Percentiles rank a stretch among this genome's conserved stretches.
Evolutionary conservation across 1,139 yeast species (phyloP).

Genomic region (Diutina mesorugosa): DNA sequence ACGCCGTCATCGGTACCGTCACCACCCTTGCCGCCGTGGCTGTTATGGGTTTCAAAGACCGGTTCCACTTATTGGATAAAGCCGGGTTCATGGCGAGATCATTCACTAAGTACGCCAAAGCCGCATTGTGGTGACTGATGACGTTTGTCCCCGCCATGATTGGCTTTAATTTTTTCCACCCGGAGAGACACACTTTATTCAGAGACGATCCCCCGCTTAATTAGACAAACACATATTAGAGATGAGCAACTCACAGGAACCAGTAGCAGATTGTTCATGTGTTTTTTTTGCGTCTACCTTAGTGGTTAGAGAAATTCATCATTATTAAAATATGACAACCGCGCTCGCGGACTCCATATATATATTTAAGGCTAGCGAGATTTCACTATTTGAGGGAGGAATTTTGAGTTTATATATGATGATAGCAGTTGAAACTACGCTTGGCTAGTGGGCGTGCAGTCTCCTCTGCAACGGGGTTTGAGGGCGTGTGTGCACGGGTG

Average conservation of each 20-base stretch:
- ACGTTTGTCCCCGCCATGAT: neutral
- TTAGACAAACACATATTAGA: too few species aligned
- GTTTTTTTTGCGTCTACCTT: neutral
- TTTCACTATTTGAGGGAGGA: neutral
- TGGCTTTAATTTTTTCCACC: neutral
- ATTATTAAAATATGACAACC: neutral
- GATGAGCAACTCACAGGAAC: too few species aligned
- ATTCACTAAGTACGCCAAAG: constrained; percentile 14
- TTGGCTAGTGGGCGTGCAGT: too few species aligned
- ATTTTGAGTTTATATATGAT: too few species aligned
- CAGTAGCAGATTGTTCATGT: too few species aligned
- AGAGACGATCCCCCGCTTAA: too few species aligned
- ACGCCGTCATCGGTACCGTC: constrained; percentile 14
- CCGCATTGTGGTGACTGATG: constrained; percentile 2
- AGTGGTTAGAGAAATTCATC: neutral
- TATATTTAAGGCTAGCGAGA: neutral
- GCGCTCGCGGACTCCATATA: neutral
- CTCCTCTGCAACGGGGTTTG: too few species aligned
- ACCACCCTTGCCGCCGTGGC: constrained; percentile 15
- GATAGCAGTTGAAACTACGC: too few species aligned
- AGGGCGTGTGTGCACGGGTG: too few species aligned
- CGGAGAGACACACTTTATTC: too few species aligned
- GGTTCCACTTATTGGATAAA: constrained; percentile 6
- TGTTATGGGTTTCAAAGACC: constrained; percentile 12
- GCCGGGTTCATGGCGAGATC: constrained; percentile 16